These are phyloP conservation scores for Skeletonema marinoi DNA, from an alignment of 108 stramenopile genomes.

Conservation along the genomic window DNA sequence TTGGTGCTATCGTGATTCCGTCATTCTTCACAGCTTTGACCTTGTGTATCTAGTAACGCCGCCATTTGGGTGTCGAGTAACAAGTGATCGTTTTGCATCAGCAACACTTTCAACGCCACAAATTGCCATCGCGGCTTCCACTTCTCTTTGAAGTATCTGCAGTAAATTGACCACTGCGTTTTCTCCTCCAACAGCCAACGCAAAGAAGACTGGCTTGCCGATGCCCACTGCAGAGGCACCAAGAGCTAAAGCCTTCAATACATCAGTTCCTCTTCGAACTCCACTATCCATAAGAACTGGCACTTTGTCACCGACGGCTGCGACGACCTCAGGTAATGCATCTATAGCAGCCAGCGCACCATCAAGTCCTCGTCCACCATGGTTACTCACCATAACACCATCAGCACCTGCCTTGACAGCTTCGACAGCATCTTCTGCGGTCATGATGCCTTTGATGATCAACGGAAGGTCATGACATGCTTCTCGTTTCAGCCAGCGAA, in stretches of 20 bases:
- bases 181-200: conserved; percentile 82
- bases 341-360: conserved; percentile 84
- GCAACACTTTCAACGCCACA: conserved; percentile 55
- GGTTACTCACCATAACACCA: conserved; percentile 93
- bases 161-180: conserved; percentile 62
- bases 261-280: conserved; percentile 89
- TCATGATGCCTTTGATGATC: conserved; percentile 94
- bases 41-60: conserved; percentile 21
- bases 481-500: conserved; percentile 79
- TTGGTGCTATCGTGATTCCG: neutral
- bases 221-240: conserved; percentile 94
- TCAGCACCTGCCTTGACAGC: conserved; percentile 83
- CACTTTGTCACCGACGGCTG: conserved; percentile 68
- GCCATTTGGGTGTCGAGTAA: conserved; percentile 41
- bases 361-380: conserved; percentile 94
- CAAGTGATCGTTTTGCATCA: conserved; percentile 31
- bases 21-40: conserved; percentile 30
- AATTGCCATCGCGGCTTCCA: conserved; percentile 83
- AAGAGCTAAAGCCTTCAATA: conserved; percentile 82
- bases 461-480: conserved; percentile 61
- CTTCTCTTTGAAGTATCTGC: conserved; percentile 65
- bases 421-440: conserved; percentile 88
- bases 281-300: conserved; percentile 92
- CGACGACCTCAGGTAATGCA: conserved; percentile 83
- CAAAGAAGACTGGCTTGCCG: conserved; percentile 92